phyloP scores from a whole-genome alignment of 1,284 basidiomycete species.

The Pascua guehoae region DNA sequence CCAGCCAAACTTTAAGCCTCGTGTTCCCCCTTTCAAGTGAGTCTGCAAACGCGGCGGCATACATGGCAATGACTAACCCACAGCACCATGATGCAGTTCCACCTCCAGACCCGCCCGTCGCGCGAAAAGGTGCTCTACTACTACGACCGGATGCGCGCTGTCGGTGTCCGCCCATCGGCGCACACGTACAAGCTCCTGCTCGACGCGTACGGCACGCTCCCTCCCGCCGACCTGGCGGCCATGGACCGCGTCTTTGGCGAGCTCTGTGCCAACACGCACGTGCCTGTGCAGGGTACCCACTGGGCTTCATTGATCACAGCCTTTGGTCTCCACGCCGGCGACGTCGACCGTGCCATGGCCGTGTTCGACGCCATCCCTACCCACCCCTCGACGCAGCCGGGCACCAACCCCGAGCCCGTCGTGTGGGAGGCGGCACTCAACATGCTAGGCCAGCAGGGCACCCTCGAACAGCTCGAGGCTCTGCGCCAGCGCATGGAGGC shows the following conservation, averaged over 20 bases:
- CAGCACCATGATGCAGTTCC: slow-evolving; percentile 99
- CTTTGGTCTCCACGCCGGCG: slow-evolving; percentile 74
- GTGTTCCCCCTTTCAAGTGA: slow-evolving; percentile 74
- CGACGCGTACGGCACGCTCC: slow-evolving; percentile 82
- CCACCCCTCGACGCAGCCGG: slow-evolving; percentile 49
- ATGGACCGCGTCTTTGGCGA: slow-evolving; percentile 72
- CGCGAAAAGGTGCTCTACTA: slow-evolving; percentile 72
- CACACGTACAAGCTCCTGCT: slow-evolving; percentile 95
- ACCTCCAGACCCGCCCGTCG: slow-evolving; percentile 82
- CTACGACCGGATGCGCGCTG: slow-evolving; percentile 65
- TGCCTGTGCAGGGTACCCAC: slow-evolving; percentile 75
- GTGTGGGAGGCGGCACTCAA: slow-evolving; percentile 89
- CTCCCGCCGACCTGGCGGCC: slow-evolving; percentile 70
- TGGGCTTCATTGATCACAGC: slow-evolving; percentile 91
- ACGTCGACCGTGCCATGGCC: slow-evolving; percentile 71
- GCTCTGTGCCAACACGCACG: slow-evolving; percentile 55
- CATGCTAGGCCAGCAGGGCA: slow-evolving; percentile 73
- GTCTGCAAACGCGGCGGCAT: slow-evolving; percentile 8
- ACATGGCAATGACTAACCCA: slow-evolving; percentile 43
- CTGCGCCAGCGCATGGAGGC: slow-evolving; percentile 65
- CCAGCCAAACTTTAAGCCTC: slow-evolving; percentile 72
- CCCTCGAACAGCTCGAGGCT: slow-evolving; percentile 70
- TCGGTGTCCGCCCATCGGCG: slow-evolving; percentile 68
- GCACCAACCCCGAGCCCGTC: slow-evolving; percentile 69
- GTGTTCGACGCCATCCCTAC: slow-evolving; percentile 72